Conservation (phyloP, 2,329 filamentous ascomycete species). For the Xylogone sp. region DNA sequence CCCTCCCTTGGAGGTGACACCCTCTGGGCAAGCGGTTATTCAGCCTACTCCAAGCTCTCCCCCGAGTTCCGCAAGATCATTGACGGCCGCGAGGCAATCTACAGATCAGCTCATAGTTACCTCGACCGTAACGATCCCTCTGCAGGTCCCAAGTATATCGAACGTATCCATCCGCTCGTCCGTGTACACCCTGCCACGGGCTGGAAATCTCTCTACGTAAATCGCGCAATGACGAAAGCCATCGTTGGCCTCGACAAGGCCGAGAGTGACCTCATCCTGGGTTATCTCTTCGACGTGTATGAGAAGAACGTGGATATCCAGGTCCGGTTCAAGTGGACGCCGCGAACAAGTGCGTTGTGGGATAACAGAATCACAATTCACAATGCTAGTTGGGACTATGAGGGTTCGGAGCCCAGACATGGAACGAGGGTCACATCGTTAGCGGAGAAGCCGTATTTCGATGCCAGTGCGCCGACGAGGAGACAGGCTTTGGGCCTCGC, state of each 20-base stretch:
- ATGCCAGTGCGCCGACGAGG: slow-evolving; percentile 59
- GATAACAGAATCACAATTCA: slow-evolving; percentile 73
- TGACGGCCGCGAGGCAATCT: slow-evolving; percentile 62
- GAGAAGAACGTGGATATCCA: slow-evolving; percentile 67
- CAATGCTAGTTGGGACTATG: slow-evolving; percentile 72
- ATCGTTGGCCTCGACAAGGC: slow-evolving; percentile 67
- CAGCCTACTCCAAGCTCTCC: slow-evolving; percentile 69
- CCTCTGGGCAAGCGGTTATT: slow-evolving; percentile 67
- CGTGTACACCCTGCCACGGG: slow-evolving; percentile 69
- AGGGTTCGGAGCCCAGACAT: slow-evolving; percentile 61
- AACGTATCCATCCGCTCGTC: slow-evolving; percentile 65
- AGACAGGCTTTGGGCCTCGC: slow-evolving; percentile 63
- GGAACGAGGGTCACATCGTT: slow-evolving; percentile 68
- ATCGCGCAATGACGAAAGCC: slow-evolving; percentile 62
- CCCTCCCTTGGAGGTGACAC: slow-evolving; percentile 60
- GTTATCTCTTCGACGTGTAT: slow-evolving; percentile 65
- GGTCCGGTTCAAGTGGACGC: slow-evolving; percentile 68
- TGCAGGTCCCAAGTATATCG: slow-evolving; percentile 61
- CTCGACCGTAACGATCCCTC: slow-evolving; percentile 59
- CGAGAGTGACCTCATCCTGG: slow-evolving; percentile 65
- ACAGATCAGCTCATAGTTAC: slow-evolving; percentile 62
- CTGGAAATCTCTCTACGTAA: slow-evolving; percentile 72
- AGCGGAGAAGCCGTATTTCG: slow-evolving; percentile 68
- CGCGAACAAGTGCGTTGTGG: slow-evolving; percentile 64
- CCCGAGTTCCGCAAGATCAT: slow-evolving; percentile 68